Evolutionary conservation across 176 grass and related monocot genomes (phyloP), one percentile per base, ranked within the genome.

Genomic region (Oryza officinalis): DNA sequence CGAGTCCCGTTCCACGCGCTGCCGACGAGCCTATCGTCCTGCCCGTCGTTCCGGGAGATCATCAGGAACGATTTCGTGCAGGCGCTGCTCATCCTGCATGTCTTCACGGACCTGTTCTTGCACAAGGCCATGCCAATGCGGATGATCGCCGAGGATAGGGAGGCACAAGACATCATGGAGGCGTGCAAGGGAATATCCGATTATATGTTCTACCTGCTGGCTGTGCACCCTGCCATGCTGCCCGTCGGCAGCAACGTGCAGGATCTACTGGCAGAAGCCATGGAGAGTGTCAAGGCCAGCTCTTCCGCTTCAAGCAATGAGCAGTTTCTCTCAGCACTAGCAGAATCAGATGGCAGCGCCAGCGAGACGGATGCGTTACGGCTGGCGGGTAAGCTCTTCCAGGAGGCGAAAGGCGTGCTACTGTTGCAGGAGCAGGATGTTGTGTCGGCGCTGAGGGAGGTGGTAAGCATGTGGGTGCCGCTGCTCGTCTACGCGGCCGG

Each of bases 171-270:
- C 4, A 49, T 15, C 4, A n/a, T 37, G 74, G 74, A 76, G 13
- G n/a, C 10, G 27, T 76, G 74, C 74, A 60, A 76, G 74, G 22
- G 10, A 49, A 54, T 76, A 60, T 76, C 74, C 9, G 74, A 60
- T 4, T 60, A 76, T 30, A 76, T 76, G 74, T 15, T 76, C 30
- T 61, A 76, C 30, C 74, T 76, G 30, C 4, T 76, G 50, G 20
- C 57, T 27, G 72, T 11, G 28, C 72, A 75, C 10, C 72, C 72
- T 57, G 47, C 27, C 46, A 57, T 35, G 72, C 27, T 75, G 50
- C 72, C 72, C 2, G 72, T 54, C 27, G 27, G 72, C 44, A 54
- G 28, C 47, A 35, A 57, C 27, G 28, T 33, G 28, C 73, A 52
- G n/a, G n/a, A n/a, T n/a, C n/a, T n/a, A n/a, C n/a, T n/a, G 27